Evolutionary conservation across 75 land plant genomes (phyloP).

Genomic region (Isoetes taiwanensis): DNA sequence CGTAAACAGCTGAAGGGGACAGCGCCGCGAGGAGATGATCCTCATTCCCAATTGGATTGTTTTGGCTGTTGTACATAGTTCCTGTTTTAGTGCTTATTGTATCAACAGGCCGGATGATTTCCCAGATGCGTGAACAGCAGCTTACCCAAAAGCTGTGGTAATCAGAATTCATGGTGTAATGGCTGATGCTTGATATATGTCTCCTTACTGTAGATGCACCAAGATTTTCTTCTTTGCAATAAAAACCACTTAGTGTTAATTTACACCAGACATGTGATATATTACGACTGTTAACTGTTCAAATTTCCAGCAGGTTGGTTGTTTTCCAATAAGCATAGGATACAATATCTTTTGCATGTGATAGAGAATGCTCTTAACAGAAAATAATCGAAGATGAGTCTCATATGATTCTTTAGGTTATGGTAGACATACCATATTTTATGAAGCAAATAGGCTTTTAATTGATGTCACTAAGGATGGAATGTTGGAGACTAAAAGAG

Average conservation of each 20-base stretch:
- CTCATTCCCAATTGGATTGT: conserved; percentile 39
- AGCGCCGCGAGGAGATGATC: conserved; percentile 56
- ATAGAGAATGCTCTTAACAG: conserved; percentile 26
- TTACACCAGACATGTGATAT: conserved; percentile 41
- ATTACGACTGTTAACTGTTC: conserved; percentile 25
- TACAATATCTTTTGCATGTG: conserved; percentile 24
- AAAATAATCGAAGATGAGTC: background rate
- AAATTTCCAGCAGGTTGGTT: conserved; percentile 7
- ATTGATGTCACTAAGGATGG: no score
- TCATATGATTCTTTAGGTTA: background rate
- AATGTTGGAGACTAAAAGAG: no score
- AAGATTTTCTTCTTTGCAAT: conserved; percentile 26
- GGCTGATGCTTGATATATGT: background rate
- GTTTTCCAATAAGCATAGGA: background rate
- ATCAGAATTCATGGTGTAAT: background rate
- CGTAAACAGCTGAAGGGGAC: conserved; percentile 59
- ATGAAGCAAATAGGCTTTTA: background rate
- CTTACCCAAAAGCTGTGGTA: background rate
- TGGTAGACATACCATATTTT: background rate
- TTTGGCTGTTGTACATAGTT: conserved; percentile 48
- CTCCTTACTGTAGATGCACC: conserved; percentile 14
- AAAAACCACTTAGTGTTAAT: conserved; percentile 40
- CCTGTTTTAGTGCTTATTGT: conserved; percentile 43
- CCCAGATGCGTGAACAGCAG: conserved; percentile 40
- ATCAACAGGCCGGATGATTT: conserved; percentile 34